phyloP scores from a whole-genome alignment of 306 rosid species.

The Amphicarpaea edgeworthii region DNA sequence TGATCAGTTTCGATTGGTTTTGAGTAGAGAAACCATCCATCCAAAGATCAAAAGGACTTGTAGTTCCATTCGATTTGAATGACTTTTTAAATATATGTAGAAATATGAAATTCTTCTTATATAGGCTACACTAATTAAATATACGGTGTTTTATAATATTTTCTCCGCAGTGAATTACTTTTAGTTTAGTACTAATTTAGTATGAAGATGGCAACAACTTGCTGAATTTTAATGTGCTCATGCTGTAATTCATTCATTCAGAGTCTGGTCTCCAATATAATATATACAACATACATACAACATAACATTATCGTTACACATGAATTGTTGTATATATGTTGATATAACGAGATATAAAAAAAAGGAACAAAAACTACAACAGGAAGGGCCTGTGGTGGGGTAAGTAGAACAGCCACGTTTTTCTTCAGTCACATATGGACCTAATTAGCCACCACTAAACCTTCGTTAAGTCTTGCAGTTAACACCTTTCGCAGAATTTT shows the following conservation, averaged over 20 bases:
- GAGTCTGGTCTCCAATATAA: not conserved
- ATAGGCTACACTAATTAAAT: no score
- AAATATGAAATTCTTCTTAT: no score
- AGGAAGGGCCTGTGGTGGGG: not conserved
- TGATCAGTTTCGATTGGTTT: no score
- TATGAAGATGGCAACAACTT: not conserved
- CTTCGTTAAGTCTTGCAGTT: conserved; percentile 56
- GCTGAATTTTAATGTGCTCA: not conserved
- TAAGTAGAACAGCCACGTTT: not conserved
- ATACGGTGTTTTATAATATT: not conserved
- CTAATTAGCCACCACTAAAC: conserved; percentile 50
- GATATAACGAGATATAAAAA: not conserved
- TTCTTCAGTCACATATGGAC: not conserved
- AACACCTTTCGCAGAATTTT: conserved; percentile 79
- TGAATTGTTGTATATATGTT: not conserved
- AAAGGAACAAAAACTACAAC: conserved; percentile 1
- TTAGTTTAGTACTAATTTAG: not conserved
- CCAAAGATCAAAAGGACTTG: no score
- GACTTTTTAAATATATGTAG: no score
- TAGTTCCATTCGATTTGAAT: no score
- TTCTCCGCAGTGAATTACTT: not conserved
- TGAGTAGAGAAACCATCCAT: no score
- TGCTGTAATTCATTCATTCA: conserved; percentile 19
- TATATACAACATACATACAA: no score
- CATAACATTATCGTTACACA: not conserved